Base-by-base conservation (phyloP, 805 yeast species). In the Wickerhamomyces strasburgensis region DNA sequence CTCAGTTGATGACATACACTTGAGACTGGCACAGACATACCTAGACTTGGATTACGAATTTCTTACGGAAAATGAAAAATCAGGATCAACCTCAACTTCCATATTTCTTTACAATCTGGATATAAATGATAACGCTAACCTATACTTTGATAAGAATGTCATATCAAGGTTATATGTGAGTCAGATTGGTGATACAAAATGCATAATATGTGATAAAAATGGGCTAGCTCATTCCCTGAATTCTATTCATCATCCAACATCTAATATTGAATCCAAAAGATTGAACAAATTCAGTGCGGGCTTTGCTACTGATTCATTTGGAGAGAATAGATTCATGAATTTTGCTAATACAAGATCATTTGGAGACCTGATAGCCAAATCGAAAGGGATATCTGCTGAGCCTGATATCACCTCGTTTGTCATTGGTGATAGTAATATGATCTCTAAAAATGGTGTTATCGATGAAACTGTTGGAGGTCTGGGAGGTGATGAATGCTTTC, bases 281-380 rank as follows among this genome's bases (percentile, higher is more conserved):
- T 63, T 93, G 30, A 69, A 83, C 19, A 73, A 75, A 43, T 83
- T 70, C 49, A 67, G 80, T 15, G 69, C 82, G 6, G 78, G 77
- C 27, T 67, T 80, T 40, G 74, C 82, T 53, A 78, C 84, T 6
- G 98, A 90, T 57, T 82, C 96, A 3, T 90, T 89, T 65, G 98
- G 98, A 6, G 95, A 88, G 52, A 86, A 84, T 53, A 58, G 98
- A 39, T 89, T 80, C 51, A 51, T 75, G 39, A 74, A 84, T 26
- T 81, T 79, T 54, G 96, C 97, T 16, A 93, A 93, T 54, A 93
- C 98, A 2, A 71, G 98, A 46, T 72, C 96, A 1, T 93, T 93
- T 69, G 98, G 98, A 28, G 98, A 93, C 61, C 52, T 80, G 13
- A 66, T 70, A 18, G 95, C 79, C 37, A 93, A 93, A 59, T 70